phyloP scores from a whole-genome alignment of 2,329 filamentous ascomycete species.

The Cytospora piceicola region DNA sequence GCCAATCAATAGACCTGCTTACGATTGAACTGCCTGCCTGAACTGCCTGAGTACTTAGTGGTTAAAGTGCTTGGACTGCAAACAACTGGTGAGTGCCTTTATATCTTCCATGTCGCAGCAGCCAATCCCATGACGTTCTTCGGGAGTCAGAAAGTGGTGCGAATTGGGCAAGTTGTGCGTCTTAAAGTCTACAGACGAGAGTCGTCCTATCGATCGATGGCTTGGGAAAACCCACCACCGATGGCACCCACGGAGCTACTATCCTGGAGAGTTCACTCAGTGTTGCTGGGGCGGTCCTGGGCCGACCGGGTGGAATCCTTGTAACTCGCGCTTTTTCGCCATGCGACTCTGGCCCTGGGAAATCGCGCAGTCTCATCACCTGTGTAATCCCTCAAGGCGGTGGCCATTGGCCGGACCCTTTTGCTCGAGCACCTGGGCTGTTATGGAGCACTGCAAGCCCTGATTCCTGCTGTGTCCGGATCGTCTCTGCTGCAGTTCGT shows the following conservation, averaged over 20 bases:
- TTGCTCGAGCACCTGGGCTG: background rate
- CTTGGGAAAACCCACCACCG: constrained; percentile 12
- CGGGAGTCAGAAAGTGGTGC: background rate
- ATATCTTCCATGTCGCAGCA: background rate
- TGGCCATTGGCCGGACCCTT: background rate
- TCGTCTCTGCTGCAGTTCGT: background rate
- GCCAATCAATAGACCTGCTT: background rate
- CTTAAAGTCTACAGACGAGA: background rate
- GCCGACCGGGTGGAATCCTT: constrained; percentile 20
- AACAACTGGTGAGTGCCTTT: background rate
- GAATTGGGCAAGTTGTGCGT: background rate
- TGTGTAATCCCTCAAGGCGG: constrained; percentile 4
- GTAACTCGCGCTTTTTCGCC: constrained; percentile 23
- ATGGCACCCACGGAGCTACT: constrained; percentile 17
- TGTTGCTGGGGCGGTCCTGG: constrained; percentile 13
- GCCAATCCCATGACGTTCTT: background rate
- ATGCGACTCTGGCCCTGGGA: constrained; percentile 22
- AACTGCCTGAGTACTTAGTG: too few relatives aligned
- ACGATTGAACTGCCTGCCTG: background rate
- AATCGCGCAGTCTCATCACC: constrained; percentile 21
- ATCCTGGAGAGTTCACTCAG: constrained; percentile 8
- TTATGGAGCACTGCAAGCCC: background rate
- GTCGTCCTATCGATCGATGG: background rate
- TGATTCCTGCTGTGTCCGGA: constrained; percentile 5
- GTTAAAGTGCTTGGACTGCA: background rate